Evolutionary conservation across 2,329 filamentous ascomycete genomes (phyloP).

Genomic region (Calonectria montana): DNA sequence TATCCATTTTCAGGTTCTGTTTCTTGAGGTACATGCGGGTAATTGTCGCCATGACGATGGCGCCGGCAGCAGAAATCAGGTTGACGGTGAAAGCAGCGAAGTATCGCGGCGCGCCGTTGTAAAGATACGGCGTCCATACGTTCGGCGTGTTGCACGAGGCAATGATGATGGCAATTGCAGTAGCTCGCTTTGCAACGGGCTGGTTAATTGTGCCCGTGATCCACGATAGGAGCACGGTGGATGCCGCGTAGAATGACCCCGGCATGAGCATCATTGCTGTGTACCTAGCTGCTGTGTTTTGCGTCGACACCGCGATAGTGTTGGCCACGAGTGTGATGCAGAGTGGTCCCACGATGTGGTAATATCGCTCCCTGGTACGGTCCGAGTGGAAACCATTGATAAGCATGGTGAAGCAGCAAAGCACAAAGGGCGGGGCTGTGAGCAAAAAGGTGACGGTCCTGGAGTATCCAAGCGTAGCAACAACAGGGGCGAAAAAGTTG

Average conservation of each 20-base stretch:
- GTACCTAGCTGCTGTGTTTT: background rate
- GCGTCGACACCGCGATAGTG: background rate
- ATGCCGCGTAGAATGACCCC: background rate
- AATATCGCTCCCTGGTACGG: background rate
- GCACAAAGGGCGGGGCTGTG: background rate
- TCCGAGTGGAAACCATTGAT: background rate
- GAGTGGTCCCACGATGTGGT: background rate
- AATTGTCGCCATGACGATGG: background rate
- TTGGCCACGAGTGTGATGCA: background rate
- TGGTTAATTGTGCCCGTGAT: background rate
- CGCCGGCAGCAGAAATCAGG: background rate
- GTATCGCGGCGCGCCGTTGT: background rate
- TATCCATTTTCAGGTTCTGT: conserved; percentile 2
- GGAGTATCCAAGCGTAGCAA: conserved; percentile 14
- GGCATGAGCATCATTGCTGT: conserved; percentile 17
- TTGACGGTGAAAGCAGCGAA: background rate
- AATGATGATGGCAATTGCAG: conserved; percentile 4
- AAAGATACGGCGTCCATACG: background rate
- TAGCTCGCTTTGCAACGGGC: background rate
- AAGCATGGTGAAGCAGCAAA: conserved; percentile 4
- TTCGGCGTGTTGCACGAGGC: conserved; percentile 1
- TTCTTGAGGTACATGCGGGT: background rate
- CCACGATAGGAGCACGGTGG: conserved; percentile 1
- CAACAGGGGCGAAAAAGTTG: conserved; percentile 16
- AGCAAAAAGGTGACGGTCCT: conserved; percentile 8